These are phyloP conservation scores for Aspergillus puulaauensis DNA, from an alignment of 2,329 filamentous ascomycete genomes.

Conservation along the genomic window DNA sequence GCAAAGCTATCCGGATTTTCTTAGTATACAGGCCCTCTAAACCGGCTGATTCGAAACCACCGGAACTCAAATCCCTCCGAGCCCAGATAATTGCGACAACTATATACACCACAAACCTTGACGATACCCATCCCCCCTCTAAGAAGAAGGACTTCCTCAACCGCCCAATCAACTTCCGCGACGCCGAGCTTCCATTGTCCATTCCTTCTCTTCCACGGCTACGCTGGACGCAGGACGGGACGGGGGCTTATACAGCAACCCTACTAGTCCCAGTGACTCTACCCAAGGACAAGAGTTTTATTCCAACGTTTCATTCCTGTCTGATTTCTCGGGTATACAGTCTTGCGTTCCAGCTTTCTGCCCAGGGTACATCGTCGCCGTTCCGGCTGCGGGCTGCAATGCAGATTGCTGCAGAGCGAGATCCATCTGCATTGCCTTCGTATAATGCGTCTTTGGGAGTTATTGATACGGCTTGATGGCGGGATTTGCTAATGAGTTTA, in stretches of 20 bases:
- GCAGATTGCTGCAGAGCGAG: conserved; percentile 10
- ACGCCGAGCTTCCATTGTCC: conserved; percentile 8
- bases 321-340: conserved; percentile 14
- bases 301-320: conserved; percentile 19
- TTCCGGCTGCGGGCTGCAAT: conserved; percentile 6
- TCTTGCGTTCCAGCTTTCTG: conserved; percentile 10
- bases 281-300: conserved; percentile 13
- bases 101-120: conserved; percentile 10
- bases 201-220: conserved; percentile 9
- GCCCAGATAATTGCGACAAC: conserved; percentile 15
- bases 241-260: conserved; percentile 1
- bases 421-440: conserved; percentile 9
- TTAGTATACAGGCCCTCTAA: conserved; percentile 4
- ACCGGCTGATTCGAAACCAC: background rate
- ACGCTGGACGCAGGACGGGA: conserved; percentile 5
- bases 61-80: conserved; percentile 14
- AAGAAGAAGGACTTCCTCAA: conserved; percentile 15
- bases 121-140: background rate
- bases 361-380: conserved; percentile 4
- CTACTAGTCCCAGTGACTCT: conserved; percentile 16
- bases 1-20: conserved; percentile 9
- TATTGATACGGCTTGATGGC: background rate
- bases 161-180: conserved; percentile 12
- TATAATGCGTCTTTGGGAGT: conserved; percentile 13
- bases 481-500: background rate